Conservation (phyloP, 2,329 filamentous ascomycete genomes). For the Dothiorella sarmentorum region DNA sequence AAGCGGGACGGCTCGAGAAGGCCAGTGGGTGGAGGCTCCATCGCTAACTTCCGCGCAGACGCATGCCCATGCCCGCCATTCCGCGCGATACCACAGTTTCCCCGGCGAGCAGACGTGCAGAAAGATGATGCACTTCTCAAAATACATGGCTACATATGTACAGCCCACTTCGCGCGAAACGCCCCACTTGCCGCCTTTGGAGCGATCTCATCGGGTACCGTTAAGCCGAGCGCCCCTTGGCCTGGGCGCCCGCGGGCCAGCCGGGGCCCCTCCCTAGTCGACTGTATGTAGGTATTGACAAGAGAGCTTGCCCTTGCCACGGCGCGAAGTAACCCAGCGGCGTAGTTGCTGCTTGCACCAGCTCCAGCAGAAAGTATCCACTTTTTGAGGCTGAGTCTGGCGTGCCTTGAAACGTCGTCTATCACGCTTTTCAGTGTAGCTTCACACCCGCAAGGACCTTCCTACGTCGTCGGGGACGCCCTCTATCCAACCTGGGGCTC, state of each 20-base stretch:
- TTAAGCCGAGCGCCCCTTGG: slow-evolving; percentile 9
- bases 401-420: slow-evolving; percentile 12
- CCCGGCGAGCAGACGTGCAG: slow-evolving; percentile 2
- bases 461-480: not conserved
- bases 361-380: not conserved
- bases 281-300: not conserved
- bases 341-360: not conserved
- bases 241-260: not conserved
- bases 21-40: slow-evolving; percentile 5
- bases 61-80: not conserved
- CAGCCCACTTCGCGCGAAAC: slow-evolving; percentile 17
- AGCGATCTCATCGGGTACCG: slow-evolving; percentile 12
- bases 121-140: slow-evolving; percentile 11
- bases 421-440: not conserved
- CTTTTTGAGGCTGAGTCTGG: slow-evolving; percentile 10
- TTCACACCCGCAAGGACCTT: not conserved
- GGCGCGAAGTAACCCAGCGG: not conserved
- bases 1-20: slow-evolving; percentile 12
- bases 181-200: slow-evolving; percentile 17
- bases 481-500: not conserved
- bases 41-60: slow-evolving; percentile 8
- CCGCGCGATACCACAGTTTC: slow-evolving; percentile 9
- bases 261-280: not conserved
- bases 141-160: slow-evolving; percentile 1
- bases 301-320: not conserved